Evolutionary conservation across 1,139 yeast genomes (phyloP).

Genomic region (Candida smagusa): DNA sequence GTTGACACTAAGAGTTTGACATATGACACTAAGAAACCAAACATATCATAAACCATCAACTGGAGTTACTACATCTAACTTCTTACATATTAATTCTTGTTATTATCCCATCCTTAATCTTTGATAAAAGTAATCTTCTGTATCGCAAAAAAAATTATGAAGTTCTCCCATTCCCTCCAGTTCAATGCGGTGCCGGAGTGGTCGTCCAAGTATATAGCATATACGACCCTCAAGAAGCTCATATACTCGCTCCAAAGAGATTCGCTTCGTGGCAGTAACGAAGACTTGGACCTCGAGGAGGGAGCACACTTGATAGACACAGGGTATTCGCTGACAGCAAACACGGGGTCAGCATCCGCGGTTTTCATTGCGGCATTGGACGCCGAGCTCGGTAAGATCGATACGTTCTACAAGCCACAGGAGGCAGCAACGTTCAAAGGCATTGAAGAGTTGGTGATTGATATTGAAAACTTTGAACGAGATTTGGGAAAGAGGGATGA

Average conservation of each 20-base stretch:
- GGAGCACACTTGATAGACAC: conserved; percentile 26
- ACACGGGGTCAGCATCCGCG: conserved; percentile 20
- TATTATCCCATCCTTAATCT: no score
- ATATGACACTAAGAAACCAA: no score
- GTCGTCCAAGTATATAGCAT: conserved; percentile 67
- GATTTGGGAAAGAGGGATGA: conserved; percentile 19
- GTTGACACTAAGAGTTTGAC: no score
- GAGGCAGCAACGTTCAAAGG: conserved; percentile 47
- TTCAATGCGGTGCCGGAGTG: conserved; percentile 78
- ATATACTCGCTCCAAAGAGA: conserved; percentile 65
- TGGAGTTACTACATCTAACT: no score
- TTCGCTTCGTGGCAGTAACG: conserved; percentile 24
- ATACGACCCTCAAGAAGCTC: conserved; percentile 59
- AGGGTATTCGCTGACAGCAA: conserved; percentile 20
- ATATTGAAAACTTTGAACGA: conserved; percentile 45
- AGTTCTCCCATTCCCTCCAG: conserved; percentile 69
- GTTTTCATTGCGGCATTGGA: conserved; percentile 54
- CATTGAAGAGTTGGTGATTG: conserved; percentile 51
- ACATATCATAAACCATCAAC: no score
- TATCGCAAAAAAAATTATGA: conserved; percentile 40
- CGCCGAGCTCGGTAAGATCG: conserved; percentile 57
- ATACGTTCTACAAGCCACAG: conserved; percentile 53
- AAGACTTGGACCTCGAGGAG: conserved; percentile 26
- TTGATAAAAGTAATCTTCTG: no score
- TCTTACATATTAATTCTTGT: no score